Base-by-base conservation (phyloP, 306 rosid genomes). In the Quercus alba region DNA sequence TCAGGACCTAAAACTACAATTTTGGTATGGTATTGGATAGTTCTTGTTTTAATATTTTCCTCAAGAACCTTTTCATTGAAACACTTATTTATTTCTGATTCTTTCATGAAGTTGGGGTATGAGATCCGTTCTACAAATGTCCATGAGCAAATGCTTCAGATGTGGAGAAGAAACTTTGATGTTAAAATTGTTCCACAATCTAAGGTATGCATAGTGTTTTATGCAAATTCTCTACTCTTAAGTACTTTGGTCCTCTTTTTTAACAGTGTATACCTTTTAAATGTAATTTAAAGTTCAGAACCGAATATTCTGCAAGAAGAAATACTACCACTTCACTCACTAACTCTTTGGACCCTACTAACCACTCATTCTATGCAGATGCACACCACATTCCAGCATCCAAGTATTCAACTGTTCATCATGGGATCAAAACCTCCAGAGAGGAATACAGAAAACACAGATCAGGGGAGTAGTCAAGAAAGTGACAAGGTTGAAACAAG, bases 301-400 rank as follows among this genome's bases (percentile, higher is more conserved):
- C 2, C 46, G 25, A n/a, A 52, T 61, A 56, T 49, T 55, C 58
- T 70, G n/a, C 21, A 62, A 58, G 12, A 70, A 30, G 30, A 35
- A n/a, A 56, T 17, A 23, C 64, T 72, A 21, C 25, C 62, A 59
- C 20, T 17, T 15, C 35, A 11, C 17, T 66, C 33, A 4, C 15
- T 11, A 14, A 17, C 75, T 61, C 14, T 66, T 68, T 61, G 73
- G 62, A 75, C 38, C 77, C 78, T 68, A 4, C 14, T 59, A 78
- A 72, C 55, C 41, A 55, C 66, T 70, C 21, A 69, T 74, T 71
- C 73, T 75, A 49, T 85, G 84, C 93, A 93, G 99, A 95, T 95
- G 99, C 97, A 95, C 76, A 82, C 88, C 74, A 92, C 93, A 70
- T 95, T 86, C 86, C 97, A 93, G 78, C 98, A 95, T 89, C 93